Evolutionary conservation across 1,284 basidiomycete species (phyloP).

Genomic region (Cerioporus squamosus): DNA sequence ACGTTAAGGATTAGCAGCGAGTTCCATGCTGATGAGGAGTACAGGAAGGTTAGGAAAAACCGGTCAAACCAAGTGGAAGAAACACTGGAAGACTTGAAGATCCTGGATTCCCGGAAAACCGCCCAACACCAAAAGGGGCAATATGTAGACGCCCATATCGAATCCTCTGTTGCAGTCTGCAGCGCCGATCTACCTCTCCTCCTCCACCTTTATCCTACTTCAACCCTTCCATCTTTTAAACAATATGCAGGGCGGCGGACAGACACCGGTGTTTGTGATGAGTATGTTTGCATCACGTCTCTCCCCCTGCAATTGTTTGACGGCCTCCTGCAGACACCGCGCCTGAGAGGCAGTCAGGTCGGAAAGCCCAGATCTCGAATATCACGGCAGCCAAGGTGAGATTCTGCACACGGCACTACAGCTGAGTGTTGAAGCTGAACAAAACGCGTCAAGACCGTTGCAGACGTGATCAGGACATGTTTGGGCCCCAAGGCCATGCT

Average conservation of each 20-base stretch:
- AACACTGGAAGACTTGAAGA: no score
- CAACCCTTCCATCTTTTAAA: background rate
- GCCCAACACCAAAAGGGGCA: background rate
- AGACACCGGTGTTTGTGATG: constrained; percentile 79
- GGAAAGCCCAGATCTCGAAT: constrained; percentile 97
- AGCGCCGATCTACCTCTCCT: background rate
- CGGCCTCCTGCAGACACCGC: constrained; percentile 72
- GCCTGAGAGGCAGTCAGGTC: constrained; percentile 90
- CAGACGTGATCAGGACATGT: constrained; percentile 99
- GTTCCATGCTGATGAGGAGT: no score
- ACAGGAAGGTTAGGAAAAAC: no score
- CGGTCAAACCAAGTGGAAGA: no score
- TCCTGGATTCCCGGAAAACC: no score
- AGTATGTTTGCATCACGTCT: constrained; percentile 44
- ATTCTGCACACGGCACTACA: background rate
- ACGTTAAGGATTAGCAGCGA: no score
- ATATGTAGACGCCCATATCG: background rate
- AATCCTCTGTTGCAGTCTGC: background rate
- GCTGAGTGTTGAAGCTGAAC: constrained; percentile 5
- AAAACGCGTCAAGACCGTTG: constrained; percentile 74
- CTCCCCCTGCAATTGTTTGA: background rate
- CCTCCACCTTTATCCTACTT: background rate
- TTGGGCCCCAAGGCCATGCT: constrained; percentile 98
- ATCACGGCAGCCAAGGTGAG: constrained; percentile 95
- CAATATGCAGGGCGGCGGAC: constrained; percentile 51